Conservation (phyloP, 768 basidiomycete genomes). For the Coprinellus aureogranulatus region DNA sequence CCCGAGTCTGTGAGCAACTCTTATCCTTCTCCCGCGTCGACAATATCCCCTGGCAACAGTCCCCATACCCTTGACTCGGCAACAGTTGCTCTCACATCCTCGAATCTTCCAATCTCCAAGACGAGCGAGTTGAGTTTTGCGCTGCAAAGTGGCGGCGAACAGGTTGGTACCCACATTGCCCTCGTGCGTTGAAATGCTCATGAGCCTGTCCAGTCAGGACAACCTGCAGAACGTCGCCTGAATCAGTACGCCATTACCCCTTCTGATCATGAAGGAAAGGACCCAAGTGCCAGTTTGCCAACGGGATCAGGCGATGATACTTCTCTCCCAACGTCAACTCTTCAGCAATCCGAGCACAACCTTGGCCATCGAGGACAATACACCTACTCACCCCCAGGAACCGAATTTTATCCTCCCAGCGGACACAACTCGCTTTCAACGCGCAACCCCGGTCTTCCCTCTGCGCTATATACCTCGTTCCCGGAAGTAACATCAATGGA, state of each 20-base stretch:
- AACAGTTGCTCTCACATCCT: constrained; percentile 9
- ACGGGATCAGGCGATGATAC: constrained; percentile 1
- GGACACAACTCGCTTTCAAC: neutral
- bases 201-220: neutral
- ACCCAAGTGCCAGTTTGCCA: neutral
- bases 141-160: constrained; percentile 27
- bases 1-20: constrained; percentile 7
- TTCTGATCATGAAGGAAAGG: neutral
- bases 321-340: neutral
- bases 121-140: constrained; percentile 37
- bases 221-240: neutral
- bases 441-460: neutral
- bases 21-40: constrained; percentile 41
- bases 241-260: neutral
- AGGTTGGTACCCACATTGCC: constrained; percentile 16
- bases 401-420: neutral
- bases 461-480: neutral
- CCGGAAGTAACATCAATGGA: neutral
- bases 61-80: constrained; percentile 22
- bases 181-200: constrained; percentile 1
- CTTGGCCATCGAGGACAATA: neutral
- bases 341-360: neutral
- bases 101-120: constrained; percentile 28
- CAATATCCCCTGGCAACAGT: constrained; percentile 36
- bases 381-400: neutral